Conservation (phyloP, 2,329 filamentous ascomycete species). For the Emmonsia crescens region DNA sequence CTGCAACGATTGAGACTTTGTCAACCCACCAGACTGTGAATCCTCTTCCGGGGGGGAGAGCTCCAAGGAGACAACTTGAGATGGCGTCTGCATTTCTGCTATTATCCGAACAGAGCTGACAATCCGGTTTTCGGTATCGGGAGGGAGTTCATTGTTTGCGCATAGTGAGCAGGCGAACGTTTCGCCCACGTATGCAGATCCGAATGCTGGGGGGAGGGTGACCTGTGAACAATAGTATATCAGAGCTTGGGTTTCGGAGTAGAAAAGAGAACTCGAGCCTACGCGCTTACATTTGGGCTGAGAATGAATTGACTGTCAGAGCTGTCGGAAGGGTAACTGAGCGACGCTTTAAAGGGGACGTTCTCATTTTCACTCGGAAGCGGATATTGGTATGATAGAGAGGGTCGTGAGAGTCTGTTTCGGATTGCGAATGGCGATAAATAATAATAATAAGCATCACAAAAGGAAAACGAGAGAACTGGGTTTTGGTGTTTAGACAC, state of each 20-base stretch:
- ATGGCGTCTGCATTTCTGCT: constrained; percentile 92
- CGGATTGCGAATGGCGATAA: background rate
- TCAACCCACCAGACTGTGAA: constrained; percentile 25
- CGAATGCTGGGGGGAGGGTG: constrained; percentile 82
- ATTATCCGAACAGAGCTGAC: constrained; percentile 72
- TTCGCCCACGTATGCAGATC: constrained; percentile 90
- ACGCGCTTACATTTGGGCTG: constrained; percentile 38
- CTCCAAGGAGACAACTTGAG: constrained; percentile 56
- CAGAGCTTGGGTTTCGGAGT: background rate
- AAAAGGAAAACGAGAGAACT: background rate
- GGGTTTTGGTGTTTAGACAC: background rate
- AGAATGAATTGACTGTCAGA: constrained; percentile 45
- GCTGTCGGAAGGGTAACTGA: constrained; percentile 55
- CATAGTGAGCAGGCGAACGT: constrained; percentile 90
- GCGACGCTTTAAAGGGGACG: constrained; percentile 53
- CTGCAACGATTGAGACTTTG: constrained; percentile 53
- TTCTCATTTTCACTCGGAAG: constrained; percentile 37
- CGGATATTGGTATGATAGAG: constrained; percentile 35
- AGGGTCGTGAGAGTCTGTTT: constrained; percentile 63
- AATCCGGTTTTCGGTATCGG: constrained; percentile 30
- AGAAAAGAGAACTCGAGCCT: background rate
- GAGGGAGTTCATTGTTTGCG: constrained; percentile 72
- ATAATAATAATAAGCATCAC: background rate
- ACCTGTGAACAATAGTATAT: constrained; percentile 35
- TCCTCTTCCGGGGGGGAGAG: constrained; percentile 40